These are phyloP conservation scores for Rhizopogon roseolus DNA, from an alignment of 768 basidiomycete genomes.

Conservation along the genomic window DNA sequence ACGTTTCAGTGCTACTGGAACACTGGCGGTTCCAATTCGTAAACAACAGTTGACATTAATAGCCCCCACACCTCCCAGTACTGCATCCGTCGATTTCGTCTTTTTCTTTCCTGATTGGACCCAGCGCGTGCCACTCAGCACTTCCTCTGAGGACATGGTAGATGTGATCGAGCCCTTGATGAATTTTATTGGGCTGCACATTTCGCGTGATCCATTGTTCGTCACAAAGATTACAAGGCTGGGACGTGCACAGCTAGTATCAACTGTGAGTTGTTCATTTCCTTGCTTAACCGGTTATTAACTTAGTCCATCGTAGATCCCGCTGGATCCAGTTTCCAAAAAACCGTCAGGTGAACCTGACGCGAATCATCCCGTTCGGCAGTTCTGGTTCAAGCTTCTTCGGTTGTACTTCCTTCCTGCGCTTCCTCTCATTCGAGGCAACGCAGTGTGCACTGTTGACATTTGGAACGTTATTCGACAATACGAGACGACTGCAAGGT, in stretches of 20 bases:
- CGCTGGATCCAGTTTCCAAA: conserved; percentile 58
- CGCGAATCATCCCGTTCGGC: conserved; percentile 53
- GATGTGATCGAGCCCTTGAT: conserved; percentile 77
- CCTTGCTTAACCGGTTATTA: not conserved
- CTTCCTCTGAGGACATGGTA: conserved; percentile 61
- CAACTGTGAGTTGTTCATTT: conserved; percentile 38
- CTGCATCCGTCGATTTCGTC: conserved; percentile 68
- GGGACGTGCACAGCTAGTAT: conserved; percentile 58
- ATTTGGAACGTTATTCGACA: conserved; percentile 86
- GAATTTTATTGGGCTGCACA: conserved; percentile 73
- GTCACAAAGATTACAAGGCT: conserved; percentile 78
- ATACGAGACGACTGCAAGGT: conserved; percentile 76
- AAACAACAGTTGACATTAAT: conserved; percentile 68
- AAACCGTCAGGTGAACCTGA: conserved; percentile 51
- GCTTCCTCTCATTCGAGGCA: conserved; percentile 77
- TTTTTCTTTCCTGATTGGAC: conserved; percentile 91
- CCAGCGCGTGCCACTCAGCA: conserved; percentile 62
- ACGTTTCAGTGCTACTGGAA: conserved; percentile 57
- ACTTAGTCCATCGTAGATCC: conserved; percentile 28
- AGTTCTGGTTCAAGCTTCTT: conserved; percentile 82
- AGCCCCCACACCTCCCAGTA: conserved; percentile 80
- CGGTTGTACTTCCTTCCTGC: conserved; percentile 83
- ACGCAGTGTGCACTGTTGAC: conserved; percentile 86
- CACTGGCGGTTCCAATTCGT: conserved; percentile 45
- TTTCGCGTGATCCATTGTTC: conserved; percentile 73